Evolutionary conservation across 768 basidiomycete genomes (phyloP).

Genomic region (Leccinellum luteum): DNA sequence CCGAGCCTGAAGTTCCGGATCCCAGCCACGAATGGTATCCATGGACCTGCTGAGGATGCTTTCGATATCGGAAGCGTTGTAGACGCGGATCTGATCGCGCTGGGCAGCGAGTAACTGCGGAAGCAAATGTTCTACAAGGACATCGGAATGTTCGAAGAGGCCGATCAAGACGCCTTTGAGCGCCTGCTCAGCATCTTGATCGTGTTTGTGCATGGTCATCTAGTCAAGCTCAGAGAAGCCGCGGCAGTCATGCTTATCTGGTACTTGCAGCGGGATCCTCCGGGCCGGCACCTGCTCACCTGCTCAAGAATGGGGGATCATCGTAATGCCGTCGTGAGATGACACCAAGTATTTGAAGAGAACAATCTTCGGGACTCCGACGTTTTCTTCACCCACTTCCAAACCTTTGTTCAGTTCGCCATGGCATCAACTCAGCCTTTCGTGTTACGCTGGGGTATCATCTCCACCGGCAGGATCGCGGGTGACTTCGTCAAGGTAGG

Average conservation of each 20-base stretch:
- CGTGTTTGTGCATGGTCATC: constrained; percentile 1
- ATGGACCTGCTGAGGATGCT: constrained; percentile 57
- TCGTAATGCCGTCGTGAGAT: background rate
- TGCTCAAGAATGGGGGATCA: background rate
- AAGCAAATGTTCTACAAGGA: constrained; percentile 50
- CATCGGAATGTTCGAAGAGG: constrained; percentile 69
- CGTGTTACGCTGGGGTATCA: constrained; percentile 78
- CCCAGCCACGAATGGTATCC: constrained; percentile 51
- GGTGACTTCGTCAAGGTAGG: constrained; percentile 62
- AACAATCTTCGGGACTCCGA: background rate
- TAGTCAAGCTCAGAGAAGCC: background rate
- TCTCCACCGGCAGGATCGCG: constrained; percentile 79
- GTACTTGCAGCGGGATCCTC: background rate
- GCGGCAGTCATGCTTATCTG: constrained; percentile 6
- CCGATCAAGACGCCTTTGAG: constrained; percentile 37
- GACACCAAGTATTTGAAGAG: constrained; percentile 6
- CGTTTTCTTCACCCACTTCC: background rate
- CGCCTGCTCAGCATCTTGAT: constrained; percentile 8
- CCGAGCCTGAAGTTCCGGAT: constrained; percentile 44
- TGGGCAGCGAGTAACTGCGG: constrained; percentile 45
- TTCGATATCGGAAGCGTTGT: constrained; percentile 39
- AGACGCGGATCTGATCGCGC: constrained; percentile 18
- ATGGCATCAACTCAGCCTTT: constrained; percentile 34
- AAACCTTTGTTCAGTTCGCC: background rate
- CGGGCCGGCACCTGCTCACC: constrained; percentile 11